A percentile compares a stretch with the other conserved stretches of the same genome.
Evolutionary conservation across 2,329 filamentous ascomycete genomes (phyloP).

Genomic region (Stagonosporopsis vannaccii): DNA sequence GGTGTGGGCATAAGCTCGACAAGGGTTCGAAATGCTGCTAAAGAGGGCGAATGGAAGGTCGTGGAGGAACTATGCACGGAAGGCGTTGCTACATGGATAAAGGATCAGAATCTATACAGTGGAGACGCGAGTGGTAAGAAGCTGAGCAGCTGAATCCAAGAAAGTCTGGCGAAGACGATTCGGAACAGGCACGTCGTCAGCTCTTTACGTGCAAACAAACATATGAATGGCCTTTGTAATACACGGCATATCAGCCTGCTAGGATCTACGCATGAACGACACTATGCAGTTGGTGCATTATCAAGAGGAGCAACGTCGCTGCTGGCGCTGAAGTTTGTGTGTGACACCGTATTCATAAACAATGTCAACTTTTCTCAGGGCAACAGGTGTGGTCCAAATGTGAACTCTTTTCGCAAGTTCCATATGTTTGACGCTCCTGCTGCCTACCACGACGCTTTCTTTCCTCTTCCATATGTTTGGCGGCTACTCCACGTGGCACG

Average conservation of each 20-base stretch:
- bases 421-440: background rate
- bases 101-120: constrained; percentile 63
- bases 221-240: background rate
- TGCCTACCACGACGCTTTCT: constrained; percentile 2
- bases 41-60: constrained; percentile 54
- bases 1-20: constrained; percentile 65
- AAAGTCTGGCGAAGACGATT: background rate
- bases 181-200: background rate
- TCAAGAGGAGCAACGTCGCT: background rate
- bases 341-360: background rate
- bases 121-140: constrained; percentile 47
- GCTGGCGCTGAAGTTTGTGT: background rate
- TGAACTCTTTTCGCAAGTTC: background rate
- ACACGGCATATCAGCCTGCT: background rate
- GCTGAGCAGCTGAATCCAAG: constrained; percentile 42
- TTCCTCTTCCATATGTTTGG: constrained; percentile 11
- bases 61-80: constrained; percentile 64
- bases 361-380: background rate
- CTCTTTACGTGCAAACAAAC: background rate
- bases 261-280: background rate
- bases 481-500: constrained; percentile 20
- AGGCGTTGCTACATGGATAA: constrained; percentile 66
- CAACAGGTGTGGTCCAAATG: background rate
- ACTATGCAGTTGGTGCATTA: background rate
- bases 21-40: constrained; percentile 66